These are phyloP conservation scores for Colletotrichum echinochloae DNA, from an alignment of 2,329 filamentous ascomycete genomes.

Conservation along the genomic window DNA sequence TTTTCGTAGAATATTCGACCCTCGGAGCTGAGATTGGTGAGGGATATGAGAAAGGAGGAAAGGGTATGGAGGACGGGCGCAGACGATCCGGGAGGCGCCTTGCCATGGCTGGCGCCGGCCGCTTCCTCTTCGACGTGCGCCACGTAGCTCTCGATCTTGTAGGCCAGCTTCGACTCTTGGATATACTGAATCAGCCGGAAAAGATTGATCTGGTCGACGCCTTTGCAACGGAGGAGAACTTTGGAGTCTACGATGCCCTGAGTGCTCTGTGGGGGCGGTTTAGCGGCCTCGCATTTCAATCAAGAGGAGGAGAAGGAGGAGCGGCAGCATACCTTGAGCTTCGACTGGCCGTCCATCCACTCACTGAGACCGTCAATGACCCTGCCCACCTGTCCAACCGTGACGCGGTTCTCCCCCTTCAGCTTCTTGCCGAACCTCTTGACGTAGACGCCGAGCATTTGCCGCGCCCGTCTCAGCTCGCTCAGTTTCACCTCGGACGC, in stretches of 20 bases:
- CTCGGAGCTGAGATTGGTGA: constrained; percentile 86
- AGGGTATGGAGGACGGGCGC: constrained; percentile 67
- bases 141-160: constrained; percentile 93
- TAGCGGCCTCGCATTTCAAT: not conserved
- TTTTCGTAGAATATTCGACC: constrained; percentile 75
- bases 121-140: constrained; percentile 68
- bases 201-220: constrained; percentile 94
- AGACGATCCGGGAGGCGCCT: constrained; percentile 50
- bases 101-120: constrained; percentile 45
- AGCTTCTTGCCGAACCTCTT: constrained; percentile 89
- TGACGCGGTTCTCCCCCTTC: constrained; percentile 91
- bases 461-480: constrained; percentile 79
- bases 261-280: constrained; percentile 49
- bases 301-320: not conserved
- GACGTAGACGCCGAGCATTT: constrained; percentile 84
- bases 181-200: constrained; percentile 90
- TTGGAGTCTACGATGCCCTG: constrained; percentile 79
- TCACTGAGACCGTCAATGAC: constrained; percentile 82
- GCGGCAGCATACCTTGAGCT: constrained; percentile 56
- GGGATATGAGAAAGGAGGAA: constrained; percentile 75
- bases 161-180: constrained; percentile 90
- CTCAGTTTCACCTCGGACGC: constrained; percentile 79
- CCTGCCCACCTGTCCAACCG: constrained; percentile 87
- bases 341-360: constrained; percentile 71
- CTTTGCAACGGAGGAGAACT: constrained; percentile 82